Conservation (phyloP, 441 rosid genomes). For the Dalechampia spathulata region DNA sequence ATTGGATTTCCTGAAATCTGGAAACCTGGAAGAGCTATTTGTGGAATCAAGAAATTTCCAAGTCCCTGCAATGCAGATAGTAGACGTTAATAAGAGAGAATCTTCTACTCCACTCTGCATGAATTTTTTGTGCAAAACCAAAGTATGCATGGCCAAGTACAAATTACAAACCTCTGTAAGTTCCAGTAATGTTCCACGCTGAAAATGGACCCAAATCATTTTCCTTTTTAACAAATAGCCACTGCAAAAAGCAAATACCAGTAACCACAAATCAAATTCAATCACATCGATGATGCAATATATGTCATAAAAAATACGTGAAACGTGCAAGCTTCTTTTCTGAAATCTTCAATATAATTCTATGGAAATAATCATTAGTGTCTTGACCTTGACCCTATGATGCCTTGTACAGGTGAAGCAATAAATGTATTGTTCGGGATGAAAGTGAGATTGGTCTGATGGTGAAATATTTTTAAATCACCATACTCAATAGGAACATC, state of each 20-base stretch:
- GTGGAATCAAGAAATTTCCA: conserved; percentile 81
- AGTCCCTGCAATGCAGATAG: conserved; percentile 49
- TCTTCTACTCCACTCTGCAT: no score
- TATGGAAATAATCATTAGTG: not conserved
- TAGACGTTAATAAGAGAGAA: no score
- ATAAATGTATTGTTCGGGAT: not conserved
- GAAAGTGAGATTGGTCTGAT: not conserved
- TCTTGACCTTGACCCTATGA: not conserved
- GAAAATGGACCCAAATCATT: conserved; percentile 61
- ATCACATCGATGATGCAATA: not conserved
- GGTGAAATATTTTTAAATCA: no score
- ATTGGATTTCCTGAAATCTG: conserved; percentile 62
- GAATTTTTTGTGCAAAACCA: no score
- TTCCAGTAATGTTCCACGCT: conserved; percentile 93
- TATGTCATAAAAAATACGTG: not conserved
- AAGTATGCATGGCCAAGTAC: not conserved
- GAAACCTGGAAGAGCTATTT: conserved; percentile 79
- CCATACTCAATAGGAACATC: not conserved
- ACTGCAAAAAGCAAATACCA: conserved; percentile 47
- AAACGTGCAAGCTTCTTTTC: not conserved
- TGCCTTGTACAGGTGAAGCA: not conserved
- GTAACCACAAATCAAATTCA: conserved; percentile 13
- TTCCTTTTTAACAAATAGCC: conserved; percentile 65
- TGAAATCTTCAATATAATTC: not conserved
- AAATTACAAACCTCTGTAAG: conserved; percentile 75